phyloP scores from a whole-genome alignment of 345 rosid genomes.

The Gynandropsis gynandra region DNA sequence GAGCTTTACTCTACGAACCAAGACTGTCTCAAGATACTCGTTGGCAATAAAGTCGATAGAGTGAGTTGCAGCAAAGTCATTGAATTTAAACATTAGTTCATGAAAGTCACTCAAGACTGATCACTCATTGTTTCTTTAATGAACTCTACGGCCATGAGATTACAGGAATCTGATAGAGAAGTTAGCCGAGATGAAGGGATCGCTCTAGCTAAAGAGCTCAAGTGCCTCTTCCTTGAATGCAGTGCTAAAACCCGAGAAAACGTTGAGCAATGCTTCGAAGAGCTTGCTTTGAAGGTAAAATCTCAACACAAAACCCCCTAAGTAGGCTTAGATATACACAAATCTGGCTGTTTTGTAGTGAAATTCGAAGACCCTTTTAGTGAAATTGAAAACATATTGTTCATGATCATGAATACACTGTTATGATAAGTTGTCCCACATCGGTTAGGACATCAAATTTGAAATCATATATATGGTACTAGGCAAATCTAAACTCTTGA shows the following conservation, averaged over 20 bases:
- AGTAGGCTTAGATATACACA: no score
- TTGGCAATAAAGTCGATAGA: conserved; percentile 86
- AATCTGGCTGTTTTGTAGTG: background rate
- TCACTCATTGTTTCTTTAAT: background rate
- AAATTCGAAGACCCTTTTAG: conserved; percentile 7
- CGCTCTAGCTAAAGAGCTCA: conserved; percentile 61
- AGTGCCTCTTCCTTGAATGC: conserved; percentile 73
- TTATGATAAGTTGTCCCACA: no score
- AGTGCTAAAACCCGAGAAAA: conserved; percentile 70
- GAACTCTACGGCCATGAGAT: background rate
- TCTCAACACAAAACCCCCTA: background rate
- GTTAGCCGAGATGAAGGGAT: conserved; percentile 85
- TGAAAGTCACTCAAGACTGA: no score
- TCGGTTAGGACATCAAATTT: no score
- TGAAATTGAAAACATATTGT: background rate
- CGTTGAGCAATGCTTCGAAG: conserved; percentile 66
- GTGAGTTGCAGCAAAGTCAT: conserved; percentile 44
- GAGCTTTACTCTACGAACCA: conserved; percentile 72
- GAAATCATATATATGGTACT: no score
- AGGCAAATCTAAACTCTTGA: no score
- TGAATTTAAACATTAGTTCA: no score
- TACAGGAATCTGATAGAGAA: conserved; percentile 72
- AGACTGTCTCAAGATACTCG: conserved; percentile 65
- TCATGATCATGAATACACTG: no score
- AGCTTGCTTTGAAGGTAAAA: conserved; percentile 59